A percentile compares a stretch with the other conserved stretches of the same genome.
These are phyloP conservation scores for Camelina sativa DNA, from an alignment of 345 rosid species.

Conservation along the genomic window DNA sequence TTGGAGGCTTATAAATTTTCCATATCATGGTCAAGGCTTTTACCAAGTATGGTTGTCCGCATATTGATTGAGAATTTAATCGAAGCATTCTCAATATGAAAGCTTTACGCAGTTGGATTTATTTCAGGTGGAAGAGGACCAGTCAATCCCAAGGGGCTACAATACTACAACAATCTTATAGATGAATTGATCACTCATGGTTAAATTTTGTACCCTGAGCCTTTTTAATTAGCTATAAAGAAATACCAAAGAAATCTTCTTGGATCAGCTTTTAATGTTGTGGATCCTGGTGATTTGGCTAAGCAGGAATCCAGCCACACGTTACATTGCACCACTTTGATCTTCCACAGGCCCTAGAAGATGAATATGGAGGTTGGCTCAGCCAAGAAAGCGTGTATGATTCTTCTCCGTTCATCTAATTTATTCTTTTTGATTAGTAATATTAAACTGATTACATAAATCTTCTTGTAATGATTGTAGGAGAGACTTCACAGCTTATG, in stretches of 20 bases:
- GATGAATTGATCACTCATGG: conserved; percentile 57
- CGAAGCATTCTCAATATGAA: conserved; percentile 4
- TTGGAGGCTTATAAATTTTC: conserved; percentile 77
- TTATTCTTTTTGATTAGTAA: background rate
- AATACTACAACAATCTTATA: conserved; percentile 63
- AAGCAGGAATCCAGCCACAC: conserved; percentile 67
- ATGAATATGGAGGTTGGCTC: conserved; percentile 78
- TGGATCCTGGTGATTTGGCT: conserved; percentile 10
- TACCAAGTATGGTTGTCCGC: conserved; percentile 55
- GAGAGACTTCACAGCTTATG: conserved; percentile 64
- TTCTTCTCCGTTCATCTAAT: conserved; percentile 5
- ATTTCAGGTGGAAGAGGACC: conserved; percentile 61
- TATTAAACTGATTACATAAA: background rate
- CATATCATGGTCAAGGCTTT: conserved; percentile 82
- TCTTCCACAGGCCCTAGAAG: conserved; percentile 71
- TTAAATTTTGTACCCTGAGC: conserved; percentile 23
- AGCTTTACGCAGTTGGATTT: conserved; percentile 21
- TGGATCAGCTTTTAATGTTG: background rate
- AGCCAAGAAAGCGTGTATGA: conserved; percentile 57
- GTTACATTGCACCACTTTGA: conserved; percentile 62
- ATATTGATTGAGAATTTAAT: background rate
- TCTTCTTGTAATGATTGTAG: conserved; percentile 45
- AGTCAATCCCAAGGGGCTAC: conserved; percentile 63
- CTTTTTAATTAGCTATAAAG: background rate
- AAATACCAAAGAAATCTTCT: background rate